A percentile compares a stretch with the other conserved stretches of the same genome.
phyloP scores from a whole-genome alignment of 1,284 basidiomycete genomes.

The Lignosus rhinocerotis region DNA sequence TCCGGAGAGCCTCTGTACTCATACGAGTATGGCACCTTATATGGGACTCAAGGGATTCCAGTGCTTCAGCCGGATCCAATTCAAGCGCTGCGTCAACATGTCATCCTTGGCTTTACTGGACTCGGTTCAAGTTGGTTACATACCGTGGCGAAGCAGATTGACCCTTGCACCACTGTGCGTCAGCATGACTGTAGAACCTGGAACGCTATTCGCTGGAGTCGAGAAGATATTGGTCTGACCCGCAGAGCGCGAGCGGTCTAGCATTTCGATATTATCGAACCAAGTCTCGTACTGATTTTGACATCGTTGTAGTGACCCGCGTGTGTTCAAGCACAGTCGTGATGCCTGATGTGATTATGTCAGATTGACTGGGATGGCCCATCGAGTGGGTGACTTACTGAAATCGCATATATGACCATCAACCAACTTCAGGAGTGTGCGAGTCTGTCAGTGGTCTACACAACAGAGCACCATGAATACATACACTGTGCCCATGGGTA shows the following conservation, averaged over 20 bases:
- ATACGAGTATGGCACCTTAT: background rate
- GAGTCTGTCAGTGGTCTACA: too few relatives aligned
- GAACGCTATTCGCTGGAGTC: background rate
- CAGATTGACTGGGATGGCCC: background rate
- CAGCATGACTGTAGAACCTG: background rate
- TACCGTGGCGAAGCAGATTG: background rate
- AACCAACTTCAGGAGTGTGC: constrained; percentile 1
- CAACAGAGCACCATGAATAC: too few relatives aligned
- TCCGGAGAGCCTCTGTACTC: background rate
- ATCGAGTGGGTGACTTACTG: background rate
- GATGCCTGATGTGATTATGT: constrained; percentile 5
- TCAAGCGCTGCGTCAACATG: background rate
- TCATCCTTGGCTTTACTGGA: background rate
- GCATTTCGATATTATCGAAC: constrained; percentile 1
- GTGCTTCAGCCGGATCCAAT: background rate
- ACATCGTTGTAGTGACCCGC: constrained; percentile 4
- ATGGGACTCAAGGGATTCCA: background rate
- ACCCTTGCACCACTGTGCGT: background rate
- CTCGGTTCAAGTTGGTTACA: background rate
- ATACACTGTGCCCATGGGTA: constrained; percentile 10
- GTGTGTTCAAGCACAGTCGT: constrained; percentile 11
- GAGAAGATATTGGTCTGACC: background rate
- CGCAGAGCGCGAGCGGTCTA: background rate
- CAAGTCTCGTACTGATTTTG: background rate
- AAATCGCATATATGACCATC: constrained; percentile 13